These are phyloP conservation scores for Rhodotorula toruloides DNA, from an alignment of 768 basidiomycete species.

Conservation along the genomic window DNA sequence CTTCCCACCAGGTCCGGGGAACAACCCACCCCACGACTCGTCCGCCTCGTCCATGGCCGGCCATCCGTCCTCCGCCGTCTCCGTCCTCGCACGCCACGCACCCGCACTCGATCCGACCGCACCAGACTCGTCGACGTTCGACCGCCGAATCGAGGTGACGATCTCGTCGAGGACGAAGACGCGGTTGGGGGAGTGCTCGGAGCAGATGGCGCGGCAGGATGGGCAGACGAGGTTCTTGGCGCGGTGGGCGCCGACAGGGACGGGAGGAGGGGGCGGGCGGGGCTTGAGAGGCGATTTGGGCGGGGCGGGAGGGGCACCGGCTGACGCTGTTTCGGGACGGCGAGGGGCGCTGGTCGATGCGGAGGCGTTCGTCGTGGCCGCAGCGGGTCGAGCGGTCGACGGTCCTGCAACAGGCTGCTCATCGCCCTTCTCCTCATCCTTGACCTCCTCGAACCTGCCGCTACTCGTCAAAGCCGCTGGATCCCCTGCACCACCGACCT, in stretches of 20 bases:
- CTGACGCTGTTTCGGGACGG: neutral
- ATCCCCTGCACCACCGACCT: too few species aligned
- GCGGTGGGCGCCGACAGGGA: conserved; percentile 28
- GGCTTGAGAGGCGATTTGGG: neutral
- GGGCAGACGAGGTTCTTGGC: conserved; percentile 35
- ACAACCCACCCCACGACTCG: conserved; percentile 17
- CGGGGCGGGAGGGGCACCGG: neutral
- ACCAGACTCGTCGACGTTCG: neutral
- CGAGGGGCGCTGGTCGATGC: too few species aligned
- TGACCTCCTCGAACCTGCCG: neutral
- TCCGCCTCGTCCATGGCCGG: conserved; percentile 19
- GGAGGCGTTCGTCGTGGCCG: neutral
- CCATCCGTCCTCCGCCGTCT: too few species aligned
- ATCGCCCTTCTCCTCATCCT: neutral
- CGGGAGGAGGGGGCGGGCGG: neutral
- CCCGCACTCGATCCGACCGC: neutral
- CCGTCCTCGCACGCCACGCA: too few species aligned
- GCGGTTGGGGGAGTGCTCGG: conserved; percentile 6
- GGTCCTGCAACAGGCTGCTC: neutral
- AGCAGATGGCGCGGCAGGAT: conserved; percentile 24
- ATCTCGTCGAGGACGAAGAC: conserved; percentile 33
- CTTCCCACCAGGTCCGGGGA: neutral
- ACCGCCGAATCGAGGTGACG: conserved; percentile 8
- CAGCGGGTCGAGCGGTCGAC: too few species aligned
- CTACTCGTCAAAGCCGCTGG: too few species aligned